These are phyloP conservation scores for Pseudopithomyces chartarum DNA, from an alignment of 2,329 filamentous ascomycete species.

Conservation along the genomic window DNA sequence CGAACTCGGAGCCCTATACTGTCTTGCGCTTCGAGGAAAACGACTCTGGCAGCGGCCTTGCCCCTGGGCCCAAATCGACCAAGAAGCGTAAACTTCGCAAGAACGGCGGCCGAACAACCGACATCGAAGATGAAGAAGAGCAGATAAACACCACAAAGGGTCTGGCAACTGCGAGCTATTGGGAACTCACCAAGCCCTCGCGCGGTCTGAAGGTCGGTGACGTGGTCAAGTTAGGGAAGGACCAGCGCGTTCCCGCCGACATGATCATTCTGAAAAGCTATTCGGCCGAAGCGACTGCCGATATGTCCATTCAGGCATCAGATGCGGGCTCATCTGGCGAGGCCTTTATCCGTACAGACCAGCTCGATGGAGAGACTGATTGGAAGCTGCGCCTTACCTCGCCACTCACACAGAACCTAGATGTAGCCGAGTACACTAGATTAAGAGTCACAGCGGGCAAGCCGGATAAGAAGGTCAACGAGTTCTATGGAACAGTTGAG, in stretches of 20 bases:
- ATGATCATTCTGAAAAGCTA: conserved; percentile 89
- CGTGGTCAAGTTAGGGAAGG: conserved; percentile 89
- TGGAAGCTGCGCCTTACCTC: conserved; percentile 95
- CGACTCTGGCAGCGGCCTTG: conserved; percentile 40
- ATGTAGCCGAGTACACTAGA: conserved; percentile 69
- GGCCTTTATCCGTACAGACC: conserved; percentile 96
- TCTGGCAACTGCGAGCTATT: conserved; percentile 55
- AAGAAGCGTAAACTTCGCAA: conserved; percentile 41
- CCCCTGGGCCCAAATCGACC: conserved; percentile 32
- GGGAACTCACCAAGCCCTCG: conserved; percentile 79
- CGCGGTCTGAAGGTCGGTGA: conserved; percentile 92
- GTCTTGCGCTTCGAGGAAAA: conserved; percentile 74
- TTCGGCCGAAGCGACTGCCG: conserved; percentile 40
- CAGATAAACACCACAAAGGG: conserved; percentile 44
- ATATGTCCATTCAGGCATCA: not conserved
- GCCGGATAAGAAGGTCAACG: conserved; percentile 91
- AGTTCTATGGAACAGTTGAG: conserved; percentile 89
- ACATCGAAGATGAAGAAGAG: conserved; percentile 73
- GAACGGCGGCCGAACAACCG: conserved; percentile 58
- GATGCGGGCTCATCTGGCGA: conserved; percentile 66
- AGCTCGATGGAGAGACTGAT: conserved; percentile 96
- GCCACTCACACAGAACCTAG: conserved; percentile 79
- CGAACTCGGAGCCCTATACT: conserved; percentile 88
- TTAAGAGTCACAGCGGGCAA: conserved; percentile 80
- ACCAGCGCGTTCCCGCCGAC: conserved; percentile 92